A percentile compares a stretch with the other conserved stretches of the same genome.
These are phyloP conservation scores for Boletus vermiculosoides DNA, from an alignment of 768 basidiomycete genomes.

Conservation along the genomic window DNA sequence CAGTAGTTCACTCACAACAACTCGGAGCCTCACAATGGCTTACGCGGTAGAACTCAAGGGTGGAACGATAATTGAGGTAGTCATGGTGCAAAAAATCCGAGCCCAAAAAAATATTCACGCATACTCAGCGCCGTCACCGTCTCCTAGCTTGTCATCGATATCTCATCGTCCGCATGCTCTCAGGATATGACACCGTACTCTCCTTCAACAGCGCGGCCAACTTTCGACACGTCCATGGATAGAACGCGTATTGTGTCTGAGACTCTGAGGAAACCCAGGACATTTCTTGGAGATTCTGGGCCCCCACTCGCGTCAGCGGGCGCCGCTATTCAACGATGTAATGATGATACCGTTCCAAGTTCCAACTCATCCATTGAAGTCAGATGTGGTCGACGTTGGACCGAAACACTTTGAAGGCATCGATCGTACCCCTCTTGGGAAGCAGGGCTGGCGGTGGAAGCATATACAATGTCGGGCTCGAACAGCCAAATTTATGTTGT, in stretches of 20 bases:
- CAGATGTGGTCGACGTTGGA: constrained; percentile 45
- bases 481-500: constrained; percentile 82
- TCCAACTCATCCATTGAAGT: constrained; percentile 27
- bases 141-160: constrained; percentile 39
- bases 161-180: constrained; percentile 58
- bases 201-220: constrained; percentile 69
- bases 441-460: constrained; percentile 53
- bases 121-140: not conserved
- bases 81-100: no score
- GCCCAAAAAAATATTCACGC: no score
- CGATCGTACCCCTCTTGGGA: constrained; percentile 58
- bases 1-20: no score
- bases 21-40: no score
- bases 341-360: not conserved
- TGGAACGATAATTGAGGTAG: no score
- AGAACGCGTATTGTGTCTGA: constrained; percentile 71
- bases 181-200: constrained; percentile 75
- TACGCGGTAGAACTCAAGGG: no score
- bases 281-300: constrained; percentile 61
- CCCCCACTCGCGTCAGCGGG: no score
- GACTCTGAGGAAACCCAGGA: constrained; percentile 74
- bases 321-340: not conserved
- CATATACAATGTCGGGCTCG: constrained; percentile 81
- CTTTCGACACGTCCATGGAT: constrained; percentile 60
- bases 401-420: constrained; percentile 82